A percentile compares a stretch with the other conserved stretches of the same genome.
Evolutionary conservation across 2,329 filamentous ascomycete species (phyloP).

Genomic region (Meredithiella fracta): DNA sequence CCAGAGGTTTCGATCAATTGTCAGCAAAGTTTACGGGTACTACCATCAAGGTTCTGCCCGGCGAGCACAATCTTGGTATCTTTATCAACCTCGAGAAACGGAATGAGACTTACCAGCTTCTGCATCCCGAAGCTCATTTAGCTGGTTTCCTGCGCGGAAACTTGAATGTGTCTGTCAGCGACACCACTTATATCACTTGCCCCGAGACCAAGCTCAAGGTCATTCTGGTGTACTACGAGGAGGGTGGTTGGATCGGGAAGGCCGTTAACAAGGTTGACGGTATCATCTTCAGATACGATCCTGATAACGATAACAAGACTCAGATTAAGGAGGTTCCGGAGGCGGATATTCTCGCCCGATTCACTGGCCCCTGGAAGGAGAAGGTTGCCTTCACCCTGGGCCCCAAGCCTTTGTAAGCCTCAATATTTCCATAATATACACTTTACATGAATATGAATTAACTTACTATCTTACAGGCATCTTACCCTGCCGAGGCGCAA

Average conservation of each 20-base stretch:
- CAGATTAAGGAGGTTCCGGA: conserved; percentile 76
- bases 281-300: conserved; percentile 78
- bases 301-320: conserved; percentile 63
- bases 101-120: conserved; percentile 86
- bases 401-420: conserved; percentile 45
- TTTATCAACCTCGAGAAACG: conserved; percentile 73
- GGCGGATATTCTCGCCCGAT: conserved; percentile 62
- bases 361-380: conserved; percentile 77
- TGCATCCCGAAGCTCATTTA: conserved; percentile 82
- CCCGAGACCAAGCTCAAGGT: conserved; percentile 80
- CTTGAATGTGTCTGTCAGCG: conserved; percentile 79
- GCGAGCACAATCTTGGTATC: conserved; percentile 87
- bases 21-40: conserved; percentile 97
- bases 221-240: conserved; percentile 83
- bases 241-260: conserved; percentile 73
- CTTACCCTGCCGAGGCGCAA: conserved; percentile 40
- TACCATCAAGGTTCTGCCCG: conserved; percentile 76
- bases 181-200: conserved; percentile 77
- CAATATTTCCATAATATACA: no score
- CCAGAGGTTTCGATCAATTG: conserved; percentile 86
- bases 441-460: no score
- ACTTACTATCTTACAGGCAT: conserved; percentile 21
- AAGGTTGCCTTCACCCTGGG: conserved; percentile 46
- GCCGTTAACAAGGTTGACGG: conserved; percentile 85
- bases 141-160: conserved; percentile 75